Percentiles rank a stretch among this genome's conserved stretches.
phyloP scores from a whole-genome alignment of 495 filamentous ascomycete species.

The Penicillium longicatenatum region DNA sequence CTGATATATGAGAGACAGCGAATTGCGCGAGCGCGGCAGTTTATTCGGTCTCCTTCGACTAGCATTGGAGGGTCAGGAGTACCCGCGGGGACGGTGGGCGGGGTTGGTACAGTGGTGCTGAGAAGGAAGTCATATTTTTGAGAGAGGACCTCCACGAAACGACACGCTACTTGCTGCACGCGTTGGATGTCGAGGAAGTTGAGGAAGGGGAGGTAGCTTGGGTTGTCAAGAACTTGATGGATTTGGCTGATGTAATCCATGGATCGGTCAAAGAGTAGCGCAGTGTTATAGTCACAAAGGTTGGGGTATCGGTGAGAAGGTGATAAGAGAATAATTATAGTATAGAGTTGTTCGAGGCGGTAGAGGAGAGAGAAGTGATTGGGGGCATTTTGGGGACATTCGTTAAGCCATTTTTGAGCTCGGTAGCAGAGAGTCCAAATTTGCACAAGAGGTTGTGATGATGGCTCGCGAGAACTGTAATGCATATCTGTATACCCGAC shows the following conservation, averaged over 20 bases:
- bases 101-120: slow-evolving; percentile 32
- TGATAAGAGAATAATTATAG: slow-evolving; percentile 79
- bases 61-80: slow-evolving; percentile 40
- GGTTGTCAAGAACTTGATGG: slow-evolving; percentile 41
- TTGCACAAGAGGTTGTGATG: slow-evolving; percentile 59
- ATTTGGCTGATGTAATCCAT: slow-evolving; percentile 62
- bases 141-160: slow-evolving; percentile 34
- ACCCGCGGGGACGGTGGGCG: slow-evolving; percentile 37
- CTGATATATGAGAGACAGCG: slow-evolving; percentile 37
- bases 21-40: slow-evolving; percentile 37
- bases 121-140: slow-evolving; percentile 40
- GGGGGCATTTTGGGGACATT: slow-evolving; percentile 59
- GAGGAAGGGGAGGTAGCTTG: slow-evolving; percentile 33
- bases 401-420: slow-evolving; percentile 66
- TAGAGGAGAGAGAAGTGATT: slow-evolving; percentile 66
- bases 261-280: slow-evolving; percentile 79
- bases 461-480: slow-evolving; percentile 64
- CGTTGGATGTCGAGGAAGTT: slow-evolving; percentile 46
- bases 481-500: slow-evolving; percentile 81
- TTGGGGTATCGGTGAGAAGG: slow-evolving; percentile 67
- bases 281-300: slow-evolving; percentile 65
- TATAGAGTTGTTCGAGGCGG: slow-evolving; percentile 80
- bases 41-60: slow-evolving; percentile 38
- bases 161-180: slow-evolving; percentile 37
- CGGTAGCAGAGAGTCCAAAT: slow-evolving; percentile 65